Evolutionary conservation across 2,329 filamentous ascomycete species (phyloP).

Genomic region (Penicillium sp.): DNA sequence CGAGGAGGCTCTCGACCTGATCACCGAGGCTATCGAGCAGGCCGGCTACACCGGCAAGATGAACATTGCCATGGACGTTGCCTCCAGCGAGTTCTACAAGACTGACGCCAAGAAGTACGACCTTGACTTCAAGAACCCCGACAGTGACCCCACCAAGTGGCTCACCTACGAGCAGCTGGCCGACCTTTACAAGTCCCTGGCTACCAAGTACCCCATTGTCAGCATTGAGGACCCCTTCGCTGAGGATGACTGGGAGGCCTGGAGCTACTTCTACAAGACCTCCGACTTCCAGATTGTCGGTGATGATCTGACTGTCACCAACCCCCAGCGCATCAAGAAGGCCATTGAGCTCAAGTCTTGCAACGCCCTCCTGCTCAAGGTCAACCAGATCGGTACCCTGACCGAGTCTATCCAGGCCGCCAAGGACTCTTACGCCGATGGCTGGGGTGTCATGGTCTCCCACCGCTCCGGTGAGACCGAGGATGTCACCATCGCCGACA

Average conservation of each 20-base stretch:
- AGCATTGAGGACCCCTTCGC: constrained; percentile 99
- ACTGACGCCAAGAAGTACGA: constrained; percentile 98
- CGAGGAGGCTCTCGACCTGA: constrained; percentile 95
- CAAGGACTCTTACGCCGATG: constrained; percentile 94
- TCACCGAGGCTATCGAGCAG: constrained; percentile 89
- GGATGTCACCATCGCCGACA: constrained; percentile 98
- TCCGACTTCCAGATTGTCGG: constrained; percentile 97
- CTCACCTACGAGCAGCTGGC: constrained; percentile 98
- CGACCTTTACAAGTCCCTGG: constrained; percentile 81
- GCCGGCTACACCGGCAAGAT: constrained; percentile 95
- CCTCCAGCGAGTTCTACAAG: constrained; percentile 99
- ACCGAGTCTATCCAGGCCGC: constrained; percentile 98
- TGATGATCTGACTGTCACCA: constrained; percentile 98
- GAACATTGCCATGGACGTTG: constrained; percentile 99
- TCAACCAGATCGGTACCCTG: constrained; percentile 99
- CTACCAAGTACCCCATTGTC: constrained; percentile 97
- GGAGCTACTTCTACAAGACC: constrained; percentile 99
- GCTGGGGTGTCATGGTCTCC: constrained; percentile 99
- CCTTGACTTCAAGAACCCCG: constrained; percentile 99
- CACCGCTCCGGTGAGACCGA: constrained; percentile 99
- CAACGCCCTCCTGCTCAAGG: constrained; percentile 97
- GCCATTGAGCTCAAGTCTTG: constrained; percentile 98
- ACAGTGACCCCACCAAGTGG: constrained; percentile 95
- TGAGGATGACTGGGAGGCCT: constrained; percentile 99
- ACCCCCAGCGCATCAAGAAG: constrained; percentile 99